Base-by-base conservation (phyloP, 345 rosid species). In the Angophora floribunda region DNA sequence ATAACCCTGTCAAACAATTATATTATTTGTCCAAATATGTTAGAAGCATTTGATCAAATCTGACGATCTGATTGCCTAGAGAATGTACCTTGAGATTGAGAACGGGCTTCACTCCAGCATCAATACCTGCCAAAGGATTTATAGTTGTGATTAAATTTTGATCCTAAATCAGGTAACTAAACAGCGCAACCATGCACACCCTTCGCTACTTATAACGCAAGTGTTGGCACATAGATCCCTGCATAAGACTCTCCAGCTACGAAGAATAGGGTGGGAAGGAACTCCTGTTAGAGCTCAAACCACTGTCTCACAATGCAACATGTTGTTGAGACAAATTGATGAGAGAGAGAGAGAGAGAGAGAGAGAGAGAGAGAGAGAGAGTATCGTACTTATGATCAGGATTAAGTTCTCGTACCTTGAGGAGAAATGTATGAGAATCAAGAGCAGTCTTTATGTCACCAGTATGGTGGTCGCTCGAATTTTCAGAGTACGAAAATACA, bases 171-270 rank as follows among this genome's bases (percentile, higher is more conserved):
- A 6, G 85, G 30, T 49, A 36, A 21, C 9, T 87, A 24, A 51
- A 53, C 26, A 88, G 26, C 86, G 41, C 88, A 85, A 28, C 24
- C 41, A 5, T 4, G 51, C 13, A 13, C 89, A 96, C 99, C 99
- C 93, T 96, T 94, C 87, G 91, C 92, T 63, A 96, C 90, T 95
- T 97, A 93, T 52, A 79, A 88, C 86, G 99, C 94, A 87, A 97
- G 98, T 70, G 95, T 96, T 44, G 99, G 99, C 87, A 97, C 96
- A 89, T 94, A 96, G 52, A 96, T 86, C 88, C 99, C 99, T 67
- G 99, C 97, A 92, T 94, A 97, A 7, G 99, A 97, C 95, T 96
- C 99, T 90, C 99, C 99, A 16, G 98, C 88, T 67, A 97, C 88
- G 88, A 89, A 97, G 88, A 97, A 94, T 6, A 96, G 97, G 90